Evolutionary conservation across 192 early-diverging fungal species (phyloP).

Genomic region (Umbelopsis isabellina): DNA sequence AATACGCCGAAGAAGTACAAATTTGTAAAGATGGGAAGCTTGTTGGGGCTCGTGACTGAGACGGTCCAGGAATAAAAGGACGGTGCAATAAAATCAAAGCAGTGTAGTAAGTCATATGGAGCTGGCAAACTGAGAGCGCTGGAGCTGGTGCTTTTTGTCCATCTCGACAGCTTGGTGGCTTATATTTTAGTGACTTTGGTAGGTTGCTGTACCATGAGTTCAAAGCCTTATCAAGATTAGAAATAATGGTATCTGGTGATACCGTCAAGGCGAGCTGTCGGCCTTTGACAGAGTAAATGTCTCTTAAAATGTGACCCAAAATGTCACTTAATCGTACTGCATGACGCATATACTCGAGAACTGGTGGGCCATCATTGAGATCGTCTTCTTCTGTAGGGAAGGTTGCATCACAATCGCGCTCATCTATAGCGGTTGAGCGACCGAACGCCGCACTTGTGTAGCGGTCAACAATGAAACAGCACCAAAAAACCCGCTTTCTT

Average conservation of each 20-base stretch:
- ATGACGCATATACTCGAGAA: slow-evolving; percentile 43
- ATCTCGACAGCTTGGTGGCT: slow-evolving; percentile 34
- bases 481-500: slow-evolving; percentile 76
- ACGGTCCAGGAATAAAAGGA: slow-evolving; percentile 50
- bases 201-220: slow-evolving; percentile 49
- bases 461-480: slow-evolving; percentile 71
- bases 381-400: slow-evolving; percentile 43
- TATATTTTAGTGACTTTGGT: slow-evolving; percentile 49
- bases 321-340: slow-evolving; percentile 53
- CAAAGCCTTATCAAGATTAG: slow-evolving; percentile 32
- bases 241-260: slow-evolving; percentile 34
- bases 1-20: slow-evolving; percentile 29
- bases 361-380: slow-evolving; percentile 6
- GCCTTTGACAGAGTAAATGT: slow-evolving; percentile 53
- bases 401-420: slow-evolving; percentile 48
- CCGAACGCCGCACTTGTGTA: slow-evolving; percentile 68
- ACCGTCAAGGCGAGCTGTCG: slow-evolving; percentile 27
- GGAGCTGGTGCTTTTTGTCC: slow-evolving; percentile 31
- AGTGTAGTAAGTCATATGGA: slow-evolving; percentile 57
- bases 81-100: slow-evolving; percentile 57
- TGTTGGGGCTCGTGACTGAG: slow-evolving; percentile 25
- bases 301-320: slow-evolving; percentile 52
- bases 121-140: slow-evolving; percentile 29
- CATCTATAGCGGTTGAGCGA: slow-evolving; percentile 52
- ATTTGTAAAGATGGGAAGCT: slow-evolving; percentile 37